Base-by-base conservation (phyloP, 208 protist genomes). In the Lotmaria passim region DNA sequence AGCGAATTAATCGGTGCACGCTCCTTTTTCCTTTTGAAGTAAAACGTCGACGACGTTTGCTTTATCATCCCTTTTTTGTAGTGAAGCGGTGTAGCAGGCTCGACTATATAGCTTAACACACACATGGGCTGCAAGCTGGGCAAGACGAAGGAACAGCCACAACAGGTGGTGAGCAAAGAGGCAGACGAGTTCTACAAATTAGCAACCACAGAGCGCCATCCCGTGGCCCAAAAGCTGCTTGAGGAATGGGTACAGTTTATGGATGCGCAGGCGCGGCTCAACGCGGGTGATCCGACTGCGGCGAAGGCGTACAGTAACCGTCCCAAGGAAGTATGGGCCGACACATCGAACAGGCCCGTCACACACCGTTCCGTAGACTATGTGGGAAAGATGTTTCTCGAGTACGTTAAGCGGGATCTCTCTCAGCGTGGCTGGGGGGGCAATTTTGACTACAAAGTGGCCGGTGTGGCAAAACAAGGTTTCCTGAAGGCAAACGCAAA, bases 371-470 rank as follows among this genome's bases (percentile, higher is more conserved):
- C 86, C 0, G 86, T 93, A 24, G 90, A 95, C 56, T 62, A 89
- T 38, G 87, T 95, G 15, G 90, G 90, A 15, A 93, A 93, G 69
- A 76, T 83, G 48, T 95, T 95, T 66, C 78, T 95, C n/a, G 75
- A 87, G 53, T 93, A 91, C 70, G 76, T 95, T 46, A 87, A 82
- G 60, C 75, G 70, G 12, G 87, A 95, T 38, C 75, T 95, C 11
- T 83, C 74, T 17, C 62, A 78, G 41, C 77, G 85, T 7, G 81
- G 81, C 26, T 95, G 90, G 90, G 84, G 86, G 14, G 90, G 90
- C 23, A 91, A 89, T 43, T 95, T 95, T 60, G 84, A 93, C 57
- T 95, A 95, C 71, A 86, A 84, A 56, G 87, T 95, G 11, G 84
- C 84, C 23, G 90, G 90, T 3, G 82, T 92, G 0, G 63, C 72